Conservation (phyloP, 106 monocot genomes). For the Iris macrosiphon region DNA sequence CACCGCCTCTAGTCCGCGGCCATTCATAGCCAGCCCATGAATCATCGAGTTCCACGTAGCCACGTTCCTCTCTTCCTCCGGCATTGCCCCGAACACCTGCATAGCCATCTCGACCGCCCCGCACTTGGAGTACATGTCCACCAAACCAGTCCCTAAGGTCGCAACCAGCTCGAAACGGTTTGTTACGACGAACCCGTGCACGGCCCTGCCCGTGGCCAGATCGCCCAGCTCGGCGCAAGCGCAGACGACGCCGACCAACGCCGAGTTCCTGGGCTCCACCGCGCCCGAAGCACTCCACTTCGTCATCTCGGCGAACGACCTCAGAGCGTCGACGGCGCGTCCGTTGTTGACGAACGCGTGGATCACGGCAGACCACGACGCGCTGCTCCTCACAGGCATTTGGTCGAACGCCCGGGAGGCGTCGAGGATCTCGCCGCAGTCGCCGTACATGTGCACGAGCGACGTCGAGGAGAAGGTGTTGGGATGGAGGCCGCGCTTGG, state of each 20-base stretch:
- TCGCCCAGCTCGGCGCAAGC: constrained; percentile 17
- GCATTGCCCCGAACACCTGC: constrained; percentile 22
- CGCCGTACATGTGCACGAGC: constrained; percentile 28
- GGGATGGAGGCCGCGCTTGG: constrained; percentile 15
- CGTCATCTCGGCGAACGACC: constrained; percentile 17
- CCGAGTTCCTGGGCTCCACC: constrained; percentile 7
- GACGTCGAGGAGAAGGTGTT: constrained; percentile 14
- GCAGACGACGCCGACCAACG: constrained; percentile 15
- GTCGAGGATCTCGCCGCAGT: constrained; percentile 3
- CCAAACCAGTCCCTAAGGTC: constrained; percentile 25
- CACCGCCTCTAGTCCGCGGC: constrained; percentile 9
- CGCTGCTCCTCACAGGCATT: constrained; percentile 20
- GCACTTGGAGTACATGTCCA: constrained; percentile 28
- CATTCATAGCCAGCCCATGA: constrained; percentile 28
- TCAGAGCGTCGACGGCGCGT: not conserved
- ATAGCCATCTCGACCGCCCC: constrained; percentile 11
- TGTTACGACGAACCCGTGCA: constrained; percentile 18
- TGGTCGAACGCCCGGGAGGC: constrained; percentile 18
- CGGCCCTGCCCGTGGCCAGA: constrained; percentile 3
- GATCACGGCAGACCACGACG: constrained; percentile 21
- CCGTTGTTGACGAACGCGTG: constrained; percentile 7
- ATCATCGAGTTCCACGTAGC: constrained; percentile 38
- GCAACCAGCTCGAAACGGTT: constrained; percentile 15
- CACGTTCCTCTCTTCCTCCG: constrained; percentile 2
- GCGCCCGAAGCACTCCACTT: no score